Conservation (phyloP, 148 eudicot genomes). For the Diospyros kaki region DNA sequence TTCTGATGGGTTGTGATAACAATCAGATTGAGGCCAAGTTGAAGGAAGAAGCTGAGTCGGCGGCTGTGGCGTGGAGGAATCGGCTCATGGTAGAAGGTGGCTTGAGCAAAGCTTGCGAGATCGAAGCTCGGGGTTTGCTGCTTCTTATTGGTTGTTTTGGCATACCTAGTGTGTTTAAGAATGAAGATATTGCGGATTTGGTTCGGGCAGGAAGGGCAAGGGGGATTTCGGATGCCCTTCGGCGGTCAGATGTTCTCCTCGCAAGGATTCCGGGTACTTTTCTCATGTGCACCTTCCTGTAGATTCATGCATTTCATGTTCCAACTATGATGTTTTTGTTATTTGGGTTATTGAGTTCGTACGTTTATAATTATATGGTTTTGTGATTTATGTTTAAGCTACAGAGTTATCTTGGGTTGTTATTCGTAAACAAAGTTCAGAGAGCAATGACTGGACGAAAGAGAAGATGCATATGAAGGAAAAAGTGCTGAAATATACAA, state of each 20-base stretch:
- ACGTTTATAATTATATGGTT: background rate
- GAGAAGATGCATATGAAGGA: too few relatives aligned
- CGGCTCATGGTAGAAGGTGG: slow-evolving; percentile 46
- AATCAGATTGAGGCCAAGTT: slow-evolving; percentile 21
- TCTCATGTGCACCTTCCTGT: background rate
- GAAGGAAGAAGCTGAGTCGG: slow-evolving; percentile 28
- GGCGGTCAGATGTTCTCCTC: slow-evolving; percentile 32
- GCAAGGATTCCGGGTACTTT: slow-evolving; percentile 35
- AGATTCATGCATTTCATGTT: background rate
- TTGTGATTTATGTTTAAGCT: background rate
- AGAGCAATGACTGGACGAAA: too few relatives aligned
- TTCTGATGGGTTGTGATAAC: slow-evolving; percentile 27
- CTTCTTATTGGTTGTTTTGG: slow-evolving; percentile 44
- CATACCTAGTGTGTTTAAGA: slow-evolving; percentile 25
- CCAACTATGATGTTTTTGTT: background rate
- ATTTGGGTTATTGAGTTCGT: background rate
- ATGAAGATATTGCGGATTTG: slow-evolving; percentile 41
- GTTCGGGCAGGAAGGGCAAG: slow-evolving; percentile 18
- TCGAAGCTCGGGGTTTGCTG: slow-evolving; percentile 44
- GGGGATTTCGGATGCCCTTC: slow-evolving; percentile 33
- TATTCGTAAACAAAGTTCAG: too few relatives aligned
- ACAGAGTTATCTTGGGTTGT: background rate
- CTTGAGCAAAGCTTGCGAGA: slow-evolving; percentile 21
- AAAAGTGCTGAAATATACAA: too few relatives aligned
- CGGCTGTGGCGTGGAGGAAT: slow-evolving; percentile 42